Percentiles rank a stretch among this genome's conserved stretches.
Evolutionary conservation across 2,329 filamentous ascomycete genomes (phyloP).

Genomic region (Monilinia polystroma): DNA sequence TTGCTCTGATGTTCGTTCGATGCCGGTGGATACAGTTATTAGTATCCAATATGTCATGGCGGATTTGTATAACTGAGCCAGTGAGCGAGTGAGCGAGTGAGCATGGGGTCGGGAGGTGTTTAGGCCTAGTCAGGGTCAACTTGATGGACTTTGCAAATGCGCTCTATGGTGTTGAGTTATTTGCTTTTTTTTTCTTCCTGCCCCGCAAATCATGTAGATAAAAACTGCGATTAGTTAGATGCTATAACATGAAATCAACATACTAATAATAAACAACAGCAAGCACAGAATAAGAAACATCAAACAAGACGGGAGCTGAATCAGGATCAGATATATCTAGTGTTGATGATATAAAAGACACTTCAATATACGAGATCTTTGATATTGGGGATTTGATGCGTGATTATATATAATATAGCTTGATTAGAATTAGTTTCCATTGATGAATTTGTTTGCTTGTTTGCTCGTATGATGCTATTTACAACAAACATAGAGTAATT

Average conservation of each 20-base stretch:
- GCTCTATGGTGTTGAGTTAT: background rate
- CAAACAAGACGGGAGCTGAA: background rate
- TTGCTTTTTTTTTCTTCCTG: slow-evolving; percentile 2
- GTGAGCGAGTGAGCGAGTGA: background rate
- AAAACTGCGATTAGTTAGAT: background rate
- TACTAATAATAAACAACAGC: background rate
- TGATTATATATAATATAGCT: background rate
- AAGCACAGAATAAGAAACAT: background rate
- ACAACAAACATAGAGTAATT: background rate
- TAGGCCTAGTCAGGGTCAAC: slow-evolving; percentile 4
- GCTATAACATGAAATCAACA: background rate
- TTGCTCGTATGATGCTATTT: background rate
- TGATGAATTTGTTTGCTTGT: background rate
- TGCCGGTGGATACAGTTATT: slow-evolving; percentile 1
- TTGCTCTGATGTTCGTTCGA: slow-evolving; percentile 11
- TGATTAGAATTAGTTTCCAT: background rate
- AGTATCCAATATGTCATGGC: slow-evolving; percentile 15
- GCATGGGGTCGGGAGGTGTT: slow-evolving; percentile 13
- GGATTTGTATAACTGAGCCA: slow-evolving; percentile 13
- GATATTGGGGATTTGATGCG: background rate
- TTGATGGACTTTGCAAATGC: background rate
- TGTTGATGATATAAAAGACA: slow-evolving; percentile 3
- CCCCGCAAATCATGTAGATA: slow-evolving; percentile 11
- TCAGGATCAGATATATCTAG: background rate
- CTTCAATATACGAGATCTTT: background rate